phyloP scores from a whole-genome alignment of 345 rosid genomes.

The Rubroshorea leprosula region DNA sequence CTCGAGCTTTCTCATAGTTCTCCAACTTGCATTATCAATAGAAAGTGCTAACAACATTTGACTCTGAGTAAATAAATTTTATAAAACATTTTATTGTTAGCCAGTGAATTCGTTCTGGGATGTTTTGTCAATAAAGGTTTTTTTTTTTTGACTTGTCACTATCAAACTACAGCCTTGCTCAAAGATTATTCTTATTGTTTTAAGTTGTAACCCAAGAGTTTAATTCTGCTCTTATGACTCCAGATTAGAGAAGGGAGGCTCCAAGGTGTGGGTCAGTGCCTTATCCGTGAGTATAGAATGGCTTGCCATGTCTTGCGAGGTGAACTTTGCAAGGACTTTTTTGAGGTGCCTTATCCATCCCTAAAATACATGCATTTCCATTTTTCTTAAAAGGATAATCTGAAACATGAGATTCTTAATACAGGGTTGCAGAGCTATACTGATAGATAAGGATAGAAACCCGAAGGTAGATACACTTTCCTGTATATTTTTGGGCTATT shows the following conservation, averaged over 20 bases:
- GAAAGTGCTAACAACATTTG: no score
- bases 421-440: constrained; percentile 94
- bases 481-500: neutral
- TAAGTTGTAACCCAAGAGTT: no score
- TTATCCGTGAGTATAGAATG: constrained; percentile 76
- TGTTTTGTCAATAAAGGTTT: no score
- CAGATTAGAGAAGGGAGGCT: constrained; percentile 92
- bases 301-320: constrained; percentile 76
- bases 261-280: constrained; percentile 79
- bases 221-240: constrained; percentile 19
- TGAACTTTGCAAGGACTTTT: constrained; percentile 77
- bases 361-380: neutral
- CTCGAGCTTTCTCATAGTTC: no score
- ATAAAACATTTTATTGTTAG: no score
- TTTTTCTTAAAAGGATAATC: neutral
- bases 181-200: no score
- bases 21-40: no score
- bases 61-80: no score
- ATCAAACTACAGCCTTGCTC: no score
- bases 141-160: no score
- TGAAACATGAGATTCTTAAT: constrained; percentile 4
- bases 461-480: constrained; percentile 53
- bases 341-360: constrained; percentile 55
- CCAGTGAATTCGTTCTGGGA: no score
- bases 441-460: constrained; percentile 76